Evolutionary conservation across 2,329 filamentous ascomycete species (phyloP).

Genomic region (Diaporthe destruens): DNA sequence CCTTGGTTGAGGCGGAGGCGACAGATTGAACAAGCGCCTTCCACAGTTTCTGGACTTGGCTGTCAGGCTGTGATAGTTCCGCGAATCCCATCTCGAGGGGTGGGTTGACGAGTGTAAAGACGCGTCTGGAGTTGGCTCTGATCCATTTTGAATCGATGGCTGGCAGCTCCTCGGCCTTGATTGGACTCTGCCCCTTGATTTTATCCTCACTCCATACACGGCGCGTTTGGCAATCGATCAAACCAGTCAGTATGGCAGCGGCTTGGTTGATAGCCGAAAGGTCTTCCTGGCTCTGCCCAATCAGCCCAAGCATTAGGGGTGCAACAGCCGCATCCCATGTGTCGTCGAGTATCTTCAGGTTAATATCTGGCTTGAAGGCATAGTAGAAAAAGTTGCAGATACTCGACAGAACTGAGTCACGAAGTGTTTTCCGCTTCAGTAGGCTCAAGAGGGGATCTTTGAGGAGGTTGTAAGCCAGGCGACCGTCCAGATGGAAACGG

Average conservation of each 20-base stretch:
- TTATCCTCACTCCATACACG: slow-evolving; percentile 81
- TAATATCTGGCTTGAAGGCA: slow-evolving; percentile 77
- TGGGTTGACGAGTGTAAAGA: slow-evolving; percentile 73
- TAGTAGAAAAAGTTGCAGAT: slow-evolving; percentile 89
- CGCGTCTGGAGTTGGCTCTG: slow-evolving; percentile 74
- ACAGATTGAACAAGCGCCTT: slow-evolving; percentile 71
- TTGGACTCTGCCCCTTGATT: slow-evolving; percentile 70
- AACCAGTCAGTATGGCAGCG: slow-evolving; percentile 77
- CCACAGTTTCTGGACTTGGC: slow-evolving; percentile 68
- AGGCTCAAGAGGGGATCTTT: slow-evolving; percentile 77
- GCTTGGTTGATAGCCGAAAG: slow-evolving; percentile 68
- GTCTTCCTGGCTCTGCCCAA: slow-evolving; percentile 56
- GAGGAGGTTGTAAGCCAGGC: slow-evolving; percentile 54
- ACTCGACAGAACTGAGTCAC: slow-evolving; percentile 71
- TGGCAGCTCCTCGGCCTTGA: slow-evolving; percentile 81
- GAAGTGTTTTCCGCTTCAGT: slow-evolving; percentile 75
- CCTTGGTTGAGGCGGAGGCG: slow-evolving; percentile 79
- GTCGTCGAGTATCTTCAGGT: slow-evolving; percentile 74
- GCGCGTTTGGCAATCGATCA: slow-evolving; percentile 72
- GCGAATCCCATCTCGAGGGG: slow-evolving; percentile 72
- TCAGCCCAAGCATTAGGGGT: slow-evolving; percentile 71
- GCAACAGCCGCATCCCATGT: slow-evolving; percentile 84
- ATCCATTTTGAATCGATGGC: slow-evolving; percentile 89
- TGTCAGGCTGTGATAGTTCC: slow-evolving; percentile 72
- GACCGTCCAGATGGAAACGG: slow-evolving; percentile 74